Evolutionary conservation across 257 asterid genomes (phyloP).

Genomic region (Solanum neorickii): DNA sequence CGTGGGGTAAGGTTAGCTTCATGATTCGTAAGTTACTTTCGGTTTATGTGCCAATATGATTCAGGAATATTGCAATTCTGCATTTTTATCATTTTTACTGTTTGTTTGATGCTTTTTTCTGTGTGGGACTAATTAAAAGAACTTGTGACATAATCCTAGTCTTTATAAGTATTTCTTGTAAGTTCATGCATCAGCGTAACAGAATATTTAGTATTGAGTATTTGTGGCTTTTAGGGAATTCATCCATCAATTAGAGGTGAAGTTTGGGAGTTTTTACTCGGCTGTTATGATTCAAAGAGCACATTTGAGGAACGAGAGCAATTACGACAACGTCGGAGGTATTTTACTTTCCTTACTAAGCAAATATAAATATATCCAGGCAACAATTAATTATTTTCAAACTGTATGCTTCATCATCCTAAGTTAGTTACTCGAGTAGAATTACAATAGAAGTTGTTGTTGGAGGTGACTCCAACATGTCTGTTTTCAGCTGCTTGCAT

Average conservation of each 20-base stretch:
- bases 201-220: neutral
- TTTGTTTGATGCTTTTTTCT: neutral
- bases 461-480: neutral
- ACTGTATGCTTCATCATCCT: neutral
- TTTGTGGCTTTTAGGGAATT: slow-evolving; percentile 45
- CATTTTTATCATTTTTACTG: neutral
- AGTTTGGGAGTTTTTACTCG: slow-evolving; percentile 97
- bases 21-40: neutral
- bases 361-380: neutral
- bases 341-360: slow-evolving; percentile 7
- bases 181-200: neutral
- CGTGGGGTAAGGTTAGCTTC: slow-evolving; percentile 56
- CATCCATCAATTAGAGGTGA: slow-evolving; percentile 97
- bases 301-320: slow-evolving; percentile 78
- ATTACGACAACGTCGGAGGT: slow-evolving; percentile 68
- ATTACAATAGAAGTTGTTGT: neutral
- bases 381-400: neutral
- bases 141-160: neutral
- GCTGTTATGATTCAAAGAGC: slow-evolving; percentile 83
- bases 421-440: neutral
- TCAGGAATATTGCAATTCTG: neutral
- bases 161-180: neutral
- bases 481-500: neutral
- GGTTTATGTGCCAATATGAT: neutral
- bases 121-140: neutral